These are phyloP conservation scores for Schizopora paradoxa DNA, from an alignment of 1,284 basidiomycete genomes.

Conservation along the genomic window DNA sequence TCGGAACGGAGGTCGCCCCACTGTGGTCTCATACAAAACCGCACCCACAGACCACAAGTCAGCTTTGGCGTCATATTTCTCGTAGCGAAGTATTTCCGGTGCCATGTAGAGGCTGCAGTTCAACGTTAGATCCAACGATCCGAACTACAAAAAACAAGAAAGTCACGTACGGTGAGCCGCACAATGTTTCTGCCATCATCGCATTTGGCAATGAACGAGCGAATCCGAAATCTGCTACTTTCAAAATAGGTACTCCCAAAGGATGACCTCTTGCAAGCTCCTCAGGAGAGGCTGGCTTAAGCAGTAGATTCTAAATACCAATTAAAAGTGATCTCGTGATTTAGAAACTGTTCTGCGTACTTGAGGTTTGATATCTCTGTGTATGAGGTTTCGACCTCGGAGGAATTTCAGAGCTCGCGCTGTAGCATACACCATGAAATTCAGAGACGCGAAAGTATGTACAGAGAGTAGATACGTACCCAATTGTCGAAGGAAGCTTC, in stretches of 20 bases:
- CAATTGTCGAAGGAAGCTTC: constrained; percentile 90
- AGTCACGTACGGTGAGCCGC: constrained; percentile 83
- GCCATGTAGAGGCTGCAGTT: constrained; percentile 88
- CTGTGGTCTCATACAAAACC: constrained; percentile 93
- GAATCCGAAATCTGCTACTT: constrained; percentile 98
- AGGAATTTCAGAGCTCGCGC: constrained; percentile 93
- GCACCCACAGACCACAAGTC: constrained; percentile 98
- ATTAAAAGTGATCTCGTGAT: constrained; percentile 9
- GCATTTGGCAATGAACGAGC: constrained; percentile 88
- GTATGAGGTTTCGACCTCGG: constrained; percentile 85
- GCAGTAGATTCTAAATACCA: constrained; percentile 69
- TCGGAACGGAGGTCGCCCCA: constrained; percentile 91
- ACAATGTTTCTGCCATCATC: constrained; percentile 95
- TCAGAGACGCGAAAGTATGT: constrained; percentile 5
- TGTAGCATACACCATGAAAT: constrained; percentile 26
- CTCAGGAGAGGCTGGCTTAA: constrained; percentile 77
- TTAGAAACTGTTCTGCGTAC: constrained; percentile 31
- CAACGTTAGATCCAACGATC: neutral
- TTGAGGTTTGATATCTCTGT: constrained; percentile 97
- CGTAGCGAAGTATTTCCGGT: constrained; percentile 94
- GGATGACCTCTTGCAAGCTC: constrained; percentile 86
- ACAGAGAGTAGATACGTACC: constrained; percentile 42
- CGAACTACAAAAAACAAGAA: neutral
- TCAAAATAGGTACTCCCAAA: constrained; percentile 87
- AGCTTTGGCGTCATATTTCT: constrained; percentile 97